phyloP scores from a whole-genome alignment of 2,329 filamentous ascomycete species.

The Colletotrichum sp. region DNA sequence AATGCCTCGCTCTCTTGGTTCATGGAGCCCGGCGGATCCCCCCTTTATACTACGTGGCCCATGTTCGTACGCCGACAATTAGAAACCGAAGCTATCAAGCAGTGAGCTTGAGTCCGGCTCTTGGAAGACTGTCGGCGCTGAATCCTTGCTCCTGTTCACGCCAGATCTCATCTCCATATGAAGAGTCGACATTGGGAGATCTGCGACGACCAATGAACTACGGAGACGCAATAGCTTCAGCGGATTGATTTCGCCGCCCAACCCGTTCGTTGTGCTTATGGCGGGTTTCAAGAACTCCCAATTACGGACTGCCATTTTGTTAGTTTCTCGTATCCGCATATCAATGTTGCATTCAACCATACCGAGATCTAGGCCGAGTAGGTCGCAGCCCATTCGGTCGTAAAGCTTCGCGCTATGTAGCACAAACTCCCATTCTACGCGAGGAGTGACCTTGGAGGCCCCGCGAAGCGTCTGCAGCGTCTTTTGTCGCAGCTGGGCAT shows the following conservation, averaged over 20 bases:
- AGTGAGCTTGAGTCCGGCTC: conserved; percentile 91
- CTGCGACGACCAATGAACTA: conserved; percentile 81
- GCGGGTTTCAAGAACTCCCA: conserved; percentile 77
- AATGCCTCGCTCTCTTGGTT: background rate
- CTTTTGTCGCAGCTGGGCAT: conserved; percentile 82
- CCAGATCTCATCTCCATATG: conserved; percentile 47
- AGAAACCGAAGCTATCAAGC: conserved; percentile 94
- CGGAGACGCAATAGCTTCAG: conserved; percentile 72
- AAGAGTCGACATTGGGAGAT: conserved; percentile 58
- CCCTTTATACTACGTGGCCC: background rate
- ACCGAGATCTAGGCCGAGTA: conserved; percentile 86
- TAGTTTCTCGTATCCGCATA: background rate
- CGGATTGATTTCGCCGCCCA: conserved; percentile 63
- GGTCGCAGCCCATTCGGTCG: conserved; percentile 90
- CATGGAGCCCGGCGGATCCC: background rate
- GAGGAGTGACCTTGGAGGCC: conserved; percentile 79
- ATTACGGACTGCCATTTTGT: conserved; percentile 63
- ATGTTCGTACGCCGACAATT: background rate
- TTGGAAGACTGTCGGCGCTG: conserved; percentile 79
- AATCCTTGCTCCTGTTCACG: conserved; percentile 49
- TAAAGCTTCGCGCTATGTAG: conserved; percentile 85
- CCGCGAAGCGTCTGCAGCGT: conserved; percentile 84
- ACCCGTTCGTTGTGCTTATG: conserved; percentile 31
- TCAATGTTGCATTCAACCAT: conserved; percentile 33
- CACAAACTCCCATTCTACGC: conserved; percentile 87